phyloP scores from a whole-genome alignment of 2,329 filamentous ascomycete genomes.

The Sordariomycetes sp. region DNA sequence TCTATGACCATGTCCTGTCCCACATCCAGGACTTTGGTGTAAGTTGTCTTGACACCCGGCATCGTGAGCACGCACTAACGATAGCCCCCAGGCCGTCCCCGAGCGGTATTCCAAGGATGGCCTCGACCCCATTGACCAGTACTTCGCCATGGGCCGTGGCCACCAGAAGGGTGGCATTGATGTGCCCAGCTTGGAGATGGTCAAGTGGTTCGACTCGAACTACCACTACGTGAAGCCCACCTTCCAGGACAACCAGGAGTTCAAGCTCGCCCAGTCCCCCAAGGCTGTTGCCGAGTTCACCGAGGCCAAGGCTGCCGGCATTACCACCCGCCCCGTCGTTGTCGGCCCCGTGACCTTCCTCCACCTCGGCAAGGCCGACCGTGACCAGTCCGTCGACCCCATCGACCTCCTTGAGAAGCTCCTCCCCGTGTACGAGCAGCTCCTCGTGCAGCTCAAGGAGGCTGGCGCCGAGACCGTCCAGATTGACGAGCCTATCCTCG shows the following conservation, averaged over 20 bases:
- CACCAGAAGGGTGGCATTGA: constrained; percentile 93
- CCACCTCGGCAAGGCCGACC: constrained; percentile 94
- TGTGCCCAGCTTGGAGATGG: constrained; percentile 94
- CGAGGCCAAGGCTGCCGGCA: constrained; percentile 96
- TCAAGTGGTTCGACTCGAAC: constrained; percentile 99
- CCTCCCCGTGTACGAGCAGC: constrained; percentile 86
- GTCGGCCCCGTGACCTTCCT: constrained; percentile 97
- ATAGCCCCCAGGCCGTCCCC: constrained; percentile 58
- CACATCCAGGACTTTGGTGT: constrained; percentile 98
- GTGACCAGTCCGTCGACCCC: constrained; percentile 83
- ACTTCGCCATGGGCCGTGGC: constrained; percentile 99
- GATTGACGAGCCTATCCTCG: constrained; percentile 95
- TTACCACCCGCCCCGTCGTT: constrained; percentile 85
- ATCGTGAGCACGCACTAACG: constrained; percentile 4
- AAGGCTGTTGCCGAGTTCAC: constrained; percentile 93
- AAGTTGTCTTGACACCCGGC: constrained; percentile 26
- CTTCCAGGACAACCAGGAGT: constrained; percentile 91
- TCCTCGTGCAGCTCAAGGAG: constrained; percentile 86
- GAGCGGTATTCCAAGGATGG: constrained; percentile 88
- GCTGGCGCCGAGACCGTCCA: constrained; percentile 94
- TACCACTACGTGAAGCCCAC: constrained; percentile 99
- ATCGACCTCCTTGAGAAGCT: constrained; percentile 92
- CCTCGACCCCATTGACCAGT: constrained; percentile 84
- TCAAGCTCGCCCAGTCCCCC: constrained; percentile 77
- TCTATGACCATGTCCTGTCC: constrained; percentile 95